Evolutionary conservation across 768 basidiomycete genomes (phyloP).

Genomic region (Kwoniella sp.): DNA sequence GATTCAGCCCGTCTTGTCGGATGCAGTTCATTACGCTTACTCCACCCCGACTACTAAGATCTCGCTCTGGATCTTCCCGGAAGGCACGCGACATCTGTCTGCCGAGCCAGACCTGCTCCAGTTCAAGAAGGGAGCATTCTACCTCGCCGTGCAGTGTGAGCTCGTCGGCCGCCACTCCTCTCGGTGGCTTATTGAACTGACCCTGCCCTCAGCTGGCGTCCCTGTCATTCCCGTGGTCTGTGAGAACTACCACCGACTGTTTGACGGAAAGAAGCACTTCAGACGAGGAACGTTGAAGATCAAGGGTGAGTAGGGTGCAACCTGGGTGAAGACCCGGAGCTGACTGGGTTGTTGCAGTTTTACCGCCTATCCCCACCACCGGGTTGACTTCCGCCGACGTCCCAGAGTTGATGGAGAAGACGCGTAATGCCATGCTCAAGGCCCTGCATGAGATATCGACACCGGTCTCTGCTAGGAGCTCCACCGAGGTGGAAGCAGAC

Average conservation of each 20-base stretch:
- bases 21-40: background rate
- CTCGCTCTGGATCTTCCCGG: slow-evolving; percentile 90
- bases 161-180: background rate
- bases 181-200: background rate
- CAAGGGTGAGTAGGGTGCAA: slow-evolving; percentile 59
- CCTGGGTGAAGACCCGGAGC: background rate
- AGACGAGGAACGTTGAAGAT: slow-evolving; percentile 70
- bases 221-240: slow-evolving; percentile 86
- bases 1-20: background rate
- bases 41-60: slow-evolving; percentile 50
- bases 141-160: slow-evolving; percentile 71
- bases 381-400: slow-evolving; percentile 69
- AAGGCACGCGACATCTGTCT: slow-evolving; percentile 78
- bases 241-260: slow-evolving; percentile 87
- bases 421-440: slow-evolving; percentile 73
- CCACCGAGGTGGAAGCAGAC: slow-evolving; percentile 1
- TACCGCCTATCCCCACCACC: slow-evolving; percentile 75
- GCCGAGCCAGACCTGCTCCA: slow-evolving; percentile 66
- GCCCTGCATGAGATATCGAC: slow-evolving; percentile 71
- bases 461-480: background rate
- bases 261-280: slow-evolving; percentile 67
- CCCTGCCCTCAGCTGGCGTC: slow-evolving; percentile 57
- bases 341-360: slow-evolving; percentile 56
- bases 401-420: slow-evolving; percentile 60
- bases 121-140: slow-evolving; percentile 97